phyloP scores from a whole-genome alignment of 192 early-diverging fungal genomes.

The Phlyctochytrium arcticum region DNA sequence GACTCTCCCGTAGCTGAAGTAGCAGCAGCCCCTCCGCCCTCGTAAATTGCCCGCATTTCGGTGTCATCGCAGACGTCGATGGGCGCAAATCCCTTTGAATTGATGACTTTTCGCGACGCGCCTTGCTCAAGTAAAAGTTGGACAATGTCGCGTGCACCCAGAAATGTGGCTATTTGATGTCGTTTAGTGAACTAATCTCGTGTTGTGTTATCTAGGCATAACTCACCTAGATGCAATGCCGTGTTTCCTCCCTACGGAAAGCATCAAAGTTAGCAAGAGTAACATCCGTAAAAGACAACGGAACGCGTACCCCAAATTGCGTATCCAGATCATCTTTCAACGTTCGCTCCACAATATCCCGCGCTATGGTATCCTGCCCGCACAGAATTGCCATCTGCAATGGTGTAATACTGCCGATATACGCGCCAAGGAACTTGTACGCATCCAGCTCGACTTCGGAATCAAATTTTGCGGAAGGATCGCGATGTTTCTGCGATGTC shows the following conservation, averaged over 20 bases:
- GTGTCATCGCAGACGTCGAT: slow-evolving; percentile 47
- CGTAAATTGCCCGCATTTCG: slow-evolving; percentile 40
- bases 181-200: no score
- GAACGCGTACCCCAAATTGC: slow-evolving; percentile 51
- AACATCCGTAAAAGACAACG: background rate
- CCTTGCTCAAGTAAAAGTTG: slow-evolving; percentile 61
- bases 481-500: slow-evolving; percentile 33
- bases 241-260: slow-evolving; percentile 59
- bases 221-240: slow-evolving; percentile 58
- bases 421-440: slow-evolving; percentile 65
- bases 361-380: slow-evolving; percentile 56
- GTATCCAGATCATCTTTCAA: slow-evolving; percentile 66
- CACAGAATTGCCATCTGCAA: slow-evolving; percentile 61
- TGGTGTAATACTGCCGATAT: slow-evolving; percentile 56
- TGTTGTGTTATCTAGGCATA: no score
- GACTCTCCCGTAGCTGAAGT: no score
- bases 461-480: slow-evolving; percentile 36
- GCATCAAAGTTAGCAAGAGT: background rate
- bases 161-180: slow-evolving; percentile 57
- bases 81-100: slow-evolving; percentile 63
- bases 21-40: no score
- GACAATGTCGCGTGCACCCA: slow-evolving; percentile 56
- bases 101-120: slow-evolving; percentile 47
- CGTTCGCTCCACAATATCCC: slow-evolving; percentile 64
- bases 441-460: slow-evolving; percentile 55